Percentiles rank a stretch among this genome's conserved stretches.
phyloP scores from a whole-genome alignment of 2,329 filamentous ascomycete species.

The Neophaeococcomyces mojaviensis region DNA sequence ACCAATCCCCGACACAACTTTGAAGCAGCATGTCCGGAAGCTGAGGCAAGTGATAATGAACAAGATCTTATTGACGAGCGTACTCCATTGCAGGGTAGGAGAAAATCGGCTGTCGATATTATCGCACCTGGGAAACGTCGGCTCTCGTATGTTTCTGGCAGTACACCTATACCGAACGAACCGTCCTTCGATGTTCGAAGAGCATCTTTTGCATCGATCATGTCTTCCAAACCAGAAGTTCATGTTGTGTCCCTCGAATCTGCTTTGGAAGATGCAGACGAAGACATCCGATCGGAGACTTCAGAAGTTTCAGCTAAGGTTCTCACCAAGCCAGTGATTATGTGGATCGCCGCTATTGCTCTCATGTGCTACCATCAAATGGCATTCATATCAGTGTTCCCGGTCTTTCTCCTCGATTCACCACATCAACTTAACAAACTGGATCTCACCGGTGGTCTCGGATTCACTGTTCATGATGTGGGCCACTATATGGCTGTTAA shows the following conservation, averaged over 20 bases:
- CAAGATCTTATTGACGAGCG: constrained; percentile 9
- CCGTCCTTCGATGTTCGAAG: constrained; percentile 15
- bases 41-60: neutral
- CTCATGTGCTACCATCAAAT: constrained; percentile 42
- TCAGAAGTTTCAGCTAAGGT: constrained; percentile 9
- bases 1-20: constrained; percentile 12
- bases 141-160: no score
- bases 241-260: constrained; percentile 4
- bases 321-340: constrained; percentile 26
- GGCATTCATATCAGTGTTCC: constrained; percentile 38
- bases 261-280: constrained; percentile 9
- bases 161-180: constrained; percentile 11
- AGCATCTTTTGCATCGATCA: constrained; percentile 13
- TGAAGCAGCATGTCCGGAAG: neutral
- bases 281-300: neutral
- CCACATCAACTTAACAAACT: constrained; percentile 15
- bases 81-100: constrained; percentile 10
- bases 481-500: constrained; percentile 57
- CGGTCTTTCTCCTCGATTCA: constrained; percentile 37
- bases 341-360: constrained; percentile 37
- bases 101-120: constrained; percentile 4
- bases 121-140: no score
- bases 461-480: constrained; percentile 55
- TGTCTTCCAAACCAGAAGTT: constrained; percentile 8
- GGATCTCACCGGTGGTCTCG: constrained; percentile 46